These are phyloP conservation scores for Potentilla sterilis DNA, from an alignment of 306 rosid genomes.

Conservation along the genomic window DNA sequence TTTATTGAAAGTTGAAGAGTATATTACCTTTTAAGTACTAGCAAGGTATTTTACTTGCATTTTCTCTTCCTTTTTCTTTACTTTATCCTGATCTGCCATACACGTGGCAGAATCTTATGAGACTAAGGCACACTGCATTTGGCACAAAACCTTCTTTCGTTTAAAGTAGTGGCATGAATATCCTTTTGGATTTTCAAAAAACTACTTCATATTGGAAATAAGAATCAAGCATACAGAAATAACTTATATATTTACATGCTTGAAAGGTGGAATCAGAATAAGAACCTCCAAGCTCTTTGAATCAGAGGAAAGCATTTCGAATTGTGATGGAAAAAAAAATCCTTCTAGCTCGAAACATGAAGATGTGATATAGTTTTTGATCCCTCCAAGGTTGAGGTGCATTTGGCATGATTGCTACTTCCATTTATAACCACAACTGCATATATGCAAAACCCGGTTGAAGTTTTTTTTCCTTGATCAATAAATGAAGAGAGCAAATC, in stretches of 20 bases:
- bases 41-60: slow-evolving; percentile 24
- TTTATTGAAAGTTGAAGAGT: slow-evolving; percentile 67
- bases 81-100: slow-evolving; percentile 31
- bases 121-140: slow-evolving; percentile 22
- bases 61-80: slow-evolving; percentile 21
- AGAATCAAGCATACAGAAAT: neutral
- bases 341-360: too few species aligned
- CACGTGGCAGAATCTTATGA: slow-evolving; percentile 34
- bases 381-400: too few species aligned
- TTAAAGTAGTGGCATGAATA: slow-evolving; percentile 34
- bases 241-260: neutral
- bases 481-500: too few species aligned
- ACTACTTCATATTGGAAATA: neutral
- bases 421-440: too few species aligned
- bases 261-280: too few species aligned
- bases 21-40: slow-evolving; percentile 46
- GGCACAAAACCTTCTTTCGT: slow-evolving; percentile 18
- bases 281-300: too few species aligned
- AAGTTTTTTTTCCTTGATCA: too few species aligned
- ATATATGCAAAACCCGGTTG: too few species aligned
- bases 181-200: slow-evolving; percentile 38
- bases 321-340: too few species aligned
- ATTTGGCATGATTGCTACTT: too few species aligned
- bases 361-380: too few species aligned
- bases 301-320: too few species aligned